phyloP scores from a whole-genome alignment of 192 early-diverging fungal genomes.

The Chytriomyces sp. region DNA sequence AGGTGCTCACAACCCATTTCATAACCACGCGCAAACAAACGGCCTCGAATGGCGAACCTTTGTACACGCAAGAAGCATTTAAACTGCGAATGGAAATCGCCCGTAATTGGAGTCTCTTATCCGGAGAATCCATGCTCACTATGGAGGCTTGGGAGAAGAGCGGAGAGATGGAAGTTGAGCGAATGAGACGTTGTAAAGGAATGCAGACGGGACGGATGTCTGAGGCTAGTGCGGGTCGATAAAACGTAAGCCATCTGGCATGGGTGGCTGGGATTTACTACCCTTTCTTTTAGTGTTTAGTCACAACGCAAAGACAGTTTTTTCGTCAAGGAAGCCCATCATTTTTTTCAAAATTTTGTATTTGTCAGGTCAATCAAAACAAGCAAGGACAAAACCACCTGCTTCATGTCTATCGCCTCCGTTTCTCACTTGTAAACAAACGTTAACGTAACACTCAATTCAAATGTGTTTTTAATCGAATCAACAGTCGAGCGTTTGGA shows the following conservation, averaged over 20 bases:
- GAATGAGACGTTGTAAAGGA: too few species aligned
- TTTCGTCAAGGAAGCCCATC: too few species aligned
- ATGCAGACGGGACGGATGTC: background rate
- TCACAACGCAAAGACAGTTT: too few species aligned
- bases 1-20: conserved; percentile 16
- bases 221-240: background rate
- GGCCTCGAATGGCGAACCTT: background rate
- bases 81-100: conserved; percentile 31
- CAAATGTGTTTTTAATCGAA: background rate
- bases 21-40: conserved; percentile 8
- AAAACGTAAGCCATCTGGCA: background rate
- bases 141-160: conserved; percentile 25
- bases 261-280: background rate
- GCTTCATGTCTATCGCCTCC: conserved; percentile 42
- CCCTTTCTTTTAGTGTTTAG: conserved; percentile 8
- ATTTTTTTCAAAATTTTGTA: too few species aligned
- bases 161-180: conserved; percentile 24
- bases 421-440: conserved; percentile 34
- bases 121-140: conserved; percentile 8
- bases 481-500: conserved; percentile 48
- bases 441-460: background rate
- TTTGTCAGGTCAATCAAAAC: too few species aligned
- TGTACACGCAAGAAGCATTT: conserved; percentile 26
- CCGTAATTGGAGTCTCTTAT: background rate
- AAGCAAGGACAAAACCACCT: too few species aligned